Evolutionary conservation across 2,329 filamentous ascomycete species (phyloP), one percentile per base, ranked within the genome.

Genomic region (Pseudogymnoascus sp.): DNA sequence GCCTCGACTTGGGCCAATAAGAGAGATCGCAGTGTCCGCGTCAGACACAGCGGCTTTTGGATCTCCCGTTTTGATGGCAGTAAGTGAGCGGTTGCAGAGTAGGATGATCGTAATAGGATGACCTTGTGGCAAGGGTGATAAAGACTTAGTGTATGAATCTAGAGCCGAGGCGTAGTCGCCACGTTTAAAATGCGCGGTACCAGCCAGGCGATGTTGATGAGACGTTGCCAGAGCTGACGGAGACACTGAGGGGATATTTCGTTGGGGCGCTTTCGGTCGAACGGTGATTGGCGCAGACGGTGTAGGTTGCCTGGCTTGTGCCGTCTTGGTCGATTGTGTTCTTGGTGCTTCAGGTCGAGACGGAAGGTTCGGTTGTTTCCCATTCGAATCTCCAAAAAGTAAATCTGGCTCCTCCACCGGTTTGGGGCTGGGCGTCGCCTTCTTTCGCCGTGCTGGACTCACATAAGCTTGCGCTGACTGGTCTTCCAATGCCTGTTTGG

Each of bases 151-250:
- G 73, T 97, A 99, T 1, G 88, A 87, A 18, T 85, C 80, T 69
- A 97, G 91, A 0, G 94, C 94, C 8, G 89, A 83, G 16, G 90
- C 88, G 73, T 91, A 99, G 73, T 99, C 94, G 35, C 94, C 94
- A 36, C 90, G 86, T 75, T 97, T 97, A 77, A 96, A 97, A 66
- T 95, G 89, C 60, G 89, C 87, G 8, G 92, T 90, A 16, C 93
- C 94, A 65, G 87, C 86, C 57, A 87, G 81, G 12, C 94, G 88
- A 68, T 94, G 85, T 54, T 84, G 81, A n/a, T 88, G 87, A 8
- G 91, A 96, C 3, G 84, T 84, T 65, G 87, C 83, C 16, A 97
- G 79, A 0, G 87, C 86, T 6, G 85, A 81, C 1, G 86, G 76
- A 3, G 89, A 86, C 11, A 95, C 78, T 1, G 81, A 71, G 1